phyloP scores from a whole-genome alignment of 768 basidiomycete species.

The Mycena venus region DNA sequence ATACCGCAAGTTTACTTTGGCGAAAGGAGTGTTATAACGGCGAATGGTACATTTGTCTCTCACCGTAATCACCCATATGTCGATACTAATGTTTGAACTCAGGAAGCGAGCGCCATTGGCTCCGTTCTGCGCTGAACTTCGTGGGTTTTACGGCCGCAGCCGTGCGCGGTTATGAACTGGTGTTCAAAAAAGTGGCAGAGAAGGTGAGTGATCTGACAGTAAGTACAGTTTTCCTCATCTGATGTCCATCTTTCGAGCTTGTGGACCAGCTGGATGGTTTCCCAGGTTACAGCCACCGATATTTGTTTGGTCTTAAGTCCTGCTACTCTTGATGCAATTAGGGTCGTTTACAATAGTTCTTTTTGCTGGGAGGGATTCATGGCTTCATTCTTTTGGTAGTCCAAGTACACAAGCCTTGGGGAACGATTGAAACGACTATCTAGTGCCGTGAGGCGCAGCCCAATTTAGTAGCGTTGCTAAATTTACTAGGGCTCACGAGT shows the following conservation, averaged over 20 bases:
- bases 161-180: background rate
- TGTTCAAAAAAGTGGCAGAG: conserved; percentile 1
- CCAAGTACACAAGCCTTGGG: too few relatives aligned
- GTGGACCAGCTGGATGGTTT: background rate
- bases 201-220: background rate
- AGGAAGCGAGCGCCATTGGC: background rate
- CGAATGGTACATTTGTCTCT: background rate
- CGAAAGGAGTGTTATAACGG: background rate
- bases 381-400: too few relatives aligned
- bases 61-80: background rate
- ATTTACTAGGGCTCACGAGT: too few relatives aligned
- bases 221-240: background rate
- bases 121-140: conserved; percentile 8
- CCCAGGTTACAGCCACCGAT: background rate
- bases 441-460: too few relatives aligned
- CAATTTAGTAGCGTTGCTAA: too few relatives aligned
- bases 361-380: too few relatives aligned
- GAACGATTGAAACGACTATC: too few relatives aligned
- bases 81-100: background rate
- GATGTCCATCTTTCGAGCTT: background rate
- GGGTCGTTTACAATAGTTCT: too few relatives aligned
- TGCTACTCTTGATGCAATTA: background rate
- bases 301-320: background rate
- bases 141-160: background rate
- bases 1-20: conserved; percentile 6